phyloP scores from a whole-genome alignment of 2,329 filamentous ascomycete genomes.

The Aspergillus sp. region DNA sequence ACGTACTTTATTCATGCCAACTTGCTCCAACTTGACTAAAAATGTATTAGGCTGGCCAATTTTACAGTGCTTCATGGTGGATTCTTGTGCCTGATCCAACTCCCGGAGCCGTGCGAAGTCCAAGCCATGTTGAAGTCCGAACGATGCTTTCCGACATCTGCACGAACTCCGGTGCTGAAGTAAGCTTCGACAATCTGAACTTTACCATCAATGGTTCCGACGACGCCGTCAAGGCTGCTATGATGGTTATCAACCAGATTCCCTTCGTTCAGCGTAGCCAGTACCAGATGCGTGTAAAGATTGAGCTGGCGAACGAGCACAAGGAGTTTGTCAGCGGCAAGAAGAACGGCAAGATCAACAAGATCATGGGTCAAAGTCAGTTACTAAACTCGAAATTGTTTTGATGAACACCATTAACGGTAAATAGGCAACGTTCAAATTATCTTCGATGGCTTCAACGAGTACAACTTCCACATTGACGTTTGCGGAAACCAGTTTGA shows the following conservation, averaged over 20 bases:
- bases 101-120: slow-evolving; percentile 59
- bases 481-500: slow-evolving; percentile 91
- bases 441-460: slow-evolving; percentile 97
- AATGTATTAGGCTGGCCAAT: slow-evolving; percentile 76
- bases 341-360: slow-evolving; percentile 99
- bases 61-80: slow-evolving; percentile 97
- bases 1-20: slow-evolving; percentile 36
- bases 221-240: slow-evolving; percentile 91
- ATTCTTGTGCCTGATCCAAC: slow-evolving; percentile 73
- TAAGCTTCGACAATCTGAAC: slow-evolving; percentile 89
- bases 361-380: slow-evolving; percentile 97
- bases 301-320: slow-evolving; percentile 97
- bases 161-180: slow-evolving; percentile 90
- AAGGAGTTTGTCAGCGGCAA: slow-evolving; percentile 99
- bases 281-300: slow-evolving; percentile 95
- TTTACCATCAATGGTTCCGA: slow-evolving; percentile 96
- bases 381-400: slow-evolving; percentile 10
- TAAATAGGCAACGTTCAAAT: slow-evolving; percentile 84
- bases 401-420: slow-evolving; percentile 20
- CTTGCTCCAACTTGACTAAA: slow-evolving; percentile 1
- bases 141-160: slow-evolving; percentile 95
- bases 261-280: slow-evolving; percentile 83
- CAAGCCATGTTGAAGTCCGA: slow-evolving; percentile 68
- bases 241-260: slow-evolving; percentile 89
- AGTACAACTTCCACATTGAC: slow-evolving; percentile 99